A percentile compares a stretch with the other conserved stretches of the same genome.
Conservation (phyloP, 2,329 filamentous ascomycete genomes). For the Raffaelea albimanens region DNA sequence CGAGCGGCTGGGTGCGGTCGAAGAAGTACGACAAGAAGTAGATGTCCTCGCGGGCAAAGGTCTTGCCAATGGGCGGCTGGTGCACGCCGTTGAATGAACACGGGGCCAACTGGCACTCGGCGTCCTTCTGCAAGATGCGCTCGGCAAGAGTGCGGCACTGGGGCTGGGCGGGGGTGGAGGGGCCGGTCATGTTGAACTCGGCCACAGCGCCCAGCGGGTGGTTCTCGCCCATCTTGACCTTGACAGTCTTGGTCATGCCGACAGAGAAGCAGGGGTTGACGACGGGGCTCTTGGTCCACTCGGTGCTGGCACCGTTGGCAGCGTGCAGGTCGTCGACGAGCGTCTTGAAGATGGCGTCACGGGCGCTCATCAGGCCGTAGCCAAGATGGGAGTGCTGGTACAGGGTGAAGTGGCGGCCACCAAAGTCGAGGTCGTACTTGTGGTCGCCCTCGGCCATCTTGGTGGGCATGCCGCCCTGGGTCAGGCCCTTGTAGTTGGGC, state of each 20-base stretch:
- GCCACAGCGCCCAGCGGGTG: constrained; percentile 56
- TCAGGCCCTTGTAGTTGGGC: constrained; percentile 73
- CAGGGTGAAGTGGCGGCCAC: constrained; percentile 80
- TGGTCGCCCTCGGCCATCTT: constrained; percentile 84
- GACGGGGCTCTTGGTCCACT: constrained; percentile 64
- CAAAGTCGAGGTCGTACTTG: constrained; percentile 83
- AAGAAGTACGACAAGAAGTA: constrained; percentile 98
- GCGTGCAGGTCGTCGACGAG: constrained; percentile 65
- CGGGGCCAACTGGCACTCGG: constrained; percentile 70
- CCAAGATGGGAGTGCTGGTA: constrained; percentile 98
- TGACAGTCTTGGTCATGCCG: constrained; percentile 64
- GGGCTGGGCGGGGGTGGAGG: constrained; percentile 61
- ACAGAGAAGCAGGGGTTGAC: constrained; percentile 80
- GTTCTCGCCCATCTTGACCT: constrained; percentile 57
- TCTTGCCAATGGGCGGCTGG: constrained; percentile 86
- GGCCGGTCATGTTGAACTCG: constrained; percentile 81
- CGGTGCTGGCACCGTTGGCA: constrained; percentile 44
- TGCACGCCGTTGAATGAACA: constrained; percentile 98
- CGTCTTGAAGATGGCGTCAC: constrained; percentile 70
- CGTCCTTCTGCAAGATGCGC: constrained; percentile 82
- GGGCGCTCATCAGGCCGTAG: constrained; percentile 92
- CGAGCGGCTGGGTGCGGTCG: constrained; percentile 85
- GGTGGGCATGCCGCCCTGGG: constrained; percentile 72
- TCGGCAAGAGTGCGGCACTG: constrained; percentile 88
- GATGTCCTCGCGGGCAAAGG: constrained; percentile 81